Evolutionary conservation across 2,329 filamentous ascomycete species (phyloP), one percentile per base, ranked within the genome.

Genomic region (Dactylellina parvicollis): DNA sequence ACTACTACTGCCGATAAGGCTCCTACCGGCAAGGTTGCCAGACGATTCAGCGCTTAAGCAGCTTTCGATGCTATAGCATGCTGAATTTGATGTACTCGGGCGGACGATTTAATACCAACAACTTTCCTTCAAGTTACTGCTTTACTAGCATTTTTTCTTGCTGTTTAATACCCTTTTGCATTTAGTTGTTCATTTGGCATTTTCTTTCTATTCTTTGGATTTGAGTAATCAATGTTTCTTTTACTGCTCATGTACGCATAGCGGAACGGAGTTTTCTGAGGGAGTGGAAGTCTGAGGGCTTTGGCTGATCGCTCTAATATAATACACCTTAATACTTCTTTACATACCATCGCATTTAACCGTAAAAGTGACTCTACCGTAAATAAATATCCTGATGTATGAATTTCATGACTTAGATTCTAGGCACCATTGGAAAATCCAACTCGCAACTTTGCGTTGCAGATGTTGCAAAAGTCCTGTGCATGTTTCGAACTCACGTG

Each of bases 181-280:
- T 38, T n/a, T 44, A 12, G 4, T 20, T 10, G 16, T 20, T 54
- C 1, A 10, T 9, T 32, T 34, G 22, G 22, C 34, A 3, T 18
- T 49, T 52, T 32, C 10, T 32, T 26, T 34, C 12, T 18, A 8
- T 32, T 24, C 7, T 9, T 7, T 38, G 34, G 34, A 38, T 54
- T 54, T 16, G 8, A 32, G 1, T 22, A 22, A 9, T 24, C 8
- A 10, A 8, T 18, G 14, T 26, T 32, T 38, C 1, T 8, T 36
- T 50, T 50, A 5, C 16, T 30, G 4, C 28, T 54, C 49, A 32
- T 54, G 49, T 54, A 36, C 14, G 49, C 30, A 49, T 54, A 38
- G 49, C 18, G 49, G 38, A 36, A 36, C 22, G 49, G 28, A 54
- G 49, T 54, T 54, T 52, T 18, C 14, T 10, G 44, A 26, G 8